Conservation (phyloP, 1,284 basidiomycete genomes). For the Leccinum variabile region DNA sequence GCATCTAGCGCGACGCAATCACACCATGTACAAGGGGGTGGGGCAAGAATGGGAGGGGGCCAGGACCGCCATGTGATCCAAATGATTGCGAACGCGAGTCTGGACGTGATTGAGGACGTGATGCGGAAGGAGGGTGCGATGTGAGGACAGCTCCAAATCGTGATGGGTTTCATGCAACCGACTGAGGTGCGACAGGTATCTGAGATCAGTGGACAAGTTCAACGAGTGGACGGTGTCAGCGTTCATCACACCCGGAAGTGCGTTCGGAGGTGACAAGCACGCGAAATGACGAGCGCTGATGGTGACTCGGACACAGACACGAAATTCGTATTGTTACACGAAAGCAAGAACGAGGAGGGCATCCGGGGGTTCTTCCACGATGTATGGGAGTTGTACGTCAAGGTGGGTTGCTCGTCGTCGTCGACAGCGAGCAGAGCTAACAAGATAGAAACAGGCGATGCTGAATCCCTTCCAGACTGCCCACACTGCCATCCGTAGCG, state of each 20-base stretch:
- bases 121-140: constrained; percentile 84
- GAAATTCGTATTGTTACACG: constrained; percentile 90
- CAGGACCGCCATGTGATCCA: constrained; percentile 92
- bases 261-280: constrained; percentile 33
- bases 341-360: constrained; percentile 93
- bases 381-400: constrained; percentile 93
- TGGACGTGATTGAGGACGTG: constrained; percentile 88
- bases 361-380: constrained; percentile 89
- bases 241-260: constrained; percentile 91
- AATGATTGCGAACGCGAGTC: constrained; percentile 92
- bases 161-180: constrained; percentile 8
- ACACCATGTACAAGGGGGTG: constrained; percentile 58
- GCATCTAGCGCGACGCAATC: constrained; percentile 71
- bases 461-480: constrained; percentile 93
- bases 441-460: constrained; percentile 63
- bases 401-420: constrained; percentile 50
- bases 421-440: constrained; percentile 1
- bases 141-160: constrained; percentile 49
- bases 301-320: constrained; percentile 57
- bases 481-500: constrained; percentile 78
- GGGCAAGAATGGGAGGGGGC: constrained; percentile 64
- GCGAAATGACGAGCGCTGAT: constrained; percentile 13
- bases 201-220: constrained; percentile 91
- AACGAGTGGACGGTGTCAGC: constrained; percentile 97
- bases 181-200: constrained; percentile 62